Evolutionary conservation across 108 stramenopile species (phyloP), one percentile per base, ranked within the genome.

Genomic region (Cyclotella atomus): DNA sequence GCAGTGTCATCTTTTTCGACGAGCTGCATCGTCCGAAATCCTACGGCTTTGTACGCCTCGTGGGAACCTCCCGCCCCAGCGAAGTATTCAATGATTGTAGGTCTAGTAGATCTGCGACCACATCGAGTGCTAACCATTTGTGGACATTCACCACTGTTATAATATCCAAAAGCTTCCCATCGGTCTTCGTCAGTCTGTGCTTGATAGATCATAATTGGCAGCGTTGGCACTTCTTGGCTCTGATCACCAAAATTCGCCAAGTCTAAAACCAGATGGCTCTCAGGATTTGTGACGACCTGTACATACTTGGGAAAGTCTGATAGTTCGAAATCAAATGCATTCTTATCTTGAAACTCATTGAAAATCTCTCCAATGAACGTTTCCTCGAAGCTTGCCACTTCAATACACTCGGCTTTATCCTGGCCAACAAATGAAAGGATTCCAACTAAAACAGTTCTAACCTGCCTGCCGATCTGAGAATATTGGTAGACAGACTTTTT

Each of bases 121-220:
- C 49, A 50, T 50, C 49, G 49, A n/a, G 9, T 50, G n/a, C 4
- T 50, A 4, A n/a, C n/a, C 16, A n/a, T 50, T n/a, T n/a, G 9
- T 9, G 9, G 16, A n/a, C n/a, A 17, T 50, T n/a, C 49, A 50
- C n/a, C 49, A 50, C 9, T n/a, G 16, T 4, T 50, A n/a, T 50
- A 50, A 50, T 50, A 50, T n/a, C 16, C 49, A 50, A 50, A 50
- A n/a, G 49, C 49, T 50, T 50, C 49, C 49, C 49, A 50, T n/a
- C 19, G 9, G n/a, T 50, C 49, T n/a, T 50, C 49, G n/a, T 50
- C 49, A n/a, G 16, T n/a, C n/a, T 50, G 49, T 16, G 49, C 16
- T 50, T 50, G 16, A 17, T 50, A 50, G 15, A 50, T n/a, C 49
- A 9, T 17, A n/a, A n/a, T 9, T 9, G 49, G 49, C n/a, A 50